Base-by-base conservation (phyloP, 176 grass and related monocot species). In the Oryza australiensis region DNA sequence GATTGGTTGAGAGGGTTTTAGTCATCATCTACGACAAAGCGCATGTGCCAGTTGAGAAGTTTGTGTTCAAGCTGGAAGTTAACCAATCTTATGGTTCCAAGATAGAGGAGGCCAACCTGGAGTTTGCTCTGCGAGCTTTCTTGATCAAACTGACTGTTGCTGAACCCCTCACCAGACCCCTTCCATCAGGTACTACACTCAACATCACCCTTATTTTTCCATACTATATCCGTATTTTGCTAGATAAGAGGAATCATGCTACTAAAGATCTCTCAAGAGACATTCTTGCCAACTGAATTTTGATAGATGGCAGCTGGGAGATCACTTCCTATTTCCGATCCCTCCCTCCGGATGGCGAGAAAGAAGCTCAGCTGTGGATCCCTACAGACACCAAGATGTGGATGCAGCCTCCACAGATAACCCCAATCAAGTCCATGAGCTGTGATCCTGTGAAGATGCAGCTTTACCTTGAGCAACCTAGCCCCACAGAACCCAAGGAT, bases 381-480 rank as follows among this genome's bases (percentile, higher is more conserved):
- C 93, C 90, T 10, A 95, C 90, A 0, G 96, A 98, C 81, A 95
- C 90, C 9, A 93, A 95, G 68, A 65, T 75, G 41, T 98, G 93
- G 90, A 89, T 91, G 96, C 96, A 91, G 40, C 79, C 88, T 64
- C 86, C 88, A 0, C 84, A 83, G 40, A 93, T 98, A 84, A 95
- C 82, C 48, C 96, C 96, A 2, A 86, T 98, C 74, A 95, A 98
- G 86, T 98, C 92, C 10, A 89, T 98, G 85, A 90, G 83, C 66
- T 91, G 86, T 3, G 85, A 95, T 12, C 96, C 96, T 79, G 38
- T 98, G 74, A 93, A 88, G 46, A 86, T 98, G 77, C 96, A 95
- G 78, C 93, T 98, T 63, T 98, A 93, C 67, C 38, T 98, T 68
- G 96, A 95, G 40, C 96, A 98, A 46, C 96, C 93, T 66, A 90